These are phyloP conservation scores for Brasenia schreberi DNA, from an alignment of 164 flowering plant genomes.

Conservation along the genomic window DNA sequence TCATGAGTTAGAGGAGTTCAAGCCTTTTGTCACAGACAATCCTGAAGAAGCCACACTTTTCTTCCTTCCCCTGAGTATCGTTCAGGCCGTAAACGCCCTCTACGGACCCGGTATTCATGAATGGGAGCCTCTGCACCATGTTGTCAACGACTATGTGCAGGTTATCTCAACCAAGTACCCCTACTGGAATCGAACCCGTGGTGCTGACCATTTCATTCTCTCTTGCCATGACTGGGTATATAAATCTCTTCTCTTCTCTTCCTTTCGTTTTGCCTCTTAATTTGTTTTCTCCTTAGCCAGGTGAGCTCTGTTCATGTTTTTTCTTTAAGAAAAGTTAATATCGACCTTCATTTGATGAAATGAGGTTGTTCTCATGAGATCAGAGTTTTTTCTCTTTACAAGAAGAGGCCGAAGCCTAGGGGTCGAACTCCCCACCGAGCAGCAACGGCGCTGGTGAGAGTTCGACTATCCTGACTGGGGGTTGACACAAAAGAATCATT, in stretches of 20 bases:
- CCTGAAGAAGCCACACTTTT: slow-evolving; percentile 38
- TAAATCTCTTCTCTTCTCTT: not conserved
- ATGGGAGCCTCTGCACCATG: slow-evolving; percentile 18
- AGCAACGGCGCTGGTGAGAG: too few relatives aligned
- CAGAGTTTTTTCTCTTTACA: too few relatives aligned
- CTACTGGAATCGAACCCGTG: slow-evolving; percentile 60
- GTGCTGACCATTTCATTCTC: slow-evolving; percentile 80
- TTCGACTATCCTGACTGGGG: too few relatives aligned
- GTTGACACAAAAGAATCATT: too few relatives aligned
- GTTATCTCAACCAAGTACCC: slow-evolving; percentile 50
- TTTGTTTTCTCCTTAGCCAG: too few relatives aligned
- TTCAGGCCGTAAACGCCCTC: slow-evolving; percentile 38
- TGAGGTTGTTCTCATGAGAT: too few relatives aligned
- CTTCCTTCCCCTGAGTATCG: slow-evolving; percentile 64
- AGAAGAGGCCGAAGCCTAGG: too few relatives aligned
- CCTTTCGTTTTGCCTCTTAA: too few relatives aligned
- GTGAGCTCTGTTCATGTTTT: too few relatives aligned
- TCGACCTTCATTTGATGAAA: too few relatives aligned
- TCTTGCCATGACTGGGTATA: slow-evolving; percentile 88
- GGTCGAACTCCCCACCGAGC: too few relatives aligned
- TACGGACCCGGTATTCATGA: slow-evolving; percentile 24
- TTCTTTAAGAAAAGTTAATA: too few relatives aligned
- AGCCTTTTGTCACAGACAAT: not conserved
- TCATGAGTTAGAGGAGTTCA: not conserved
- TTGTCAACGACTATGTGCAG: slow-evolving; percentile 41